These are phyloP conservation scores for Nicotiana rustica DNA, from an alignment of 305 asterid species.

Conservation along the genomic window DNA sequence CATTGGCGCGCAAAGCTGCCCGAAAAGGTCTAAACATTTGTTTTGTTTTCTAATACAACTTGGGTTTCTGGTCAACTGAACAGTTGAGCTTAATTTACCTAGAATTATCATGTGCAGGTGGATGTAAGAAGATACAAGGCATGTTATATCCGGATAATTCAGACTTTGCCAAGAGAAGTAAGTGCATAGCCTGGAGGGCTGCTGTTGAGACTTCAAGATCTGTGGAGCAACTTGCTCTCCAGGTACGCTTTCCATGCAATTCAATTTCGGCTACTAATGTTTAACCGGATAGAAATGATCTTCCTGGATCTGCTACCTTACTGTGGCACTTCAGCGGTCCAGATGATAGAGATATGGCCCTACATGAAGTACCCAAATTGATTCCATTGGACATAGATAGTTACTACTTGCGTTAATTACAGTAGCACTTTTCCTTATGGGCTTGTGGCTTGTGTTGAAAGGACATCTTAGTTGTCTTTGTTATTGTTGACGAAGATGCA, in stretches of 20 bases:
- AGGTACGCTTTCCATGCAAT: slow-evolving; percentile 55
- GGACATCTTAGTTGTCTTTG: slow-evolving; percentile 24
- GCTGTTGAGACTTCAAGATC: slow-evolving; percentile 82
- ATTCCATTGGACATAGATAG: slow-evolving; percentile 10
- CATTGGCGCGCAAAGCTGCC: slow-evolving; percentile 88
- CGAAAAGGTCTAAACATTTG: slow-evolving; percentile 72
- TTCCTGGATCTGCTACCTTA: slow-evolving; percentile 28
- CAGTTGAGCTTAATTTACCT: slow-evolving; percentile 43
- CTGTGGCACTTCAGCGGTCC: slow-evolving; percentile 6
- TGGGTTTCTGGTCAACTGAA: slow-evolving; percentile 37
- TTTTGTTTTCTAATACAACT: slow-evolving; percentile 35
- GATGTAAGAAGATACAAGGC: slow-evolving; percentile 80
- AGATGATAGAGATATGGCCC: slow-evolving; percentile 4
- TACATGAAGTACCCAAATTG: background rate
- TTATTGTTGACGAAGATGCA: slow-evolving; percentile 21
- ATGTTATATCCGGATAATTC: slow-evolving; percentile 83
- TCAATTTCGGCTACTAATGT: slow-evolving; percentile 29
- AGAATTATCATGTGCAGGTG: slow-evolving; percentile 62
- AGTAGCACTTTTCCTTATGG: background rate
- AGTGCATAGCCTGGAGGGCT: slow-evolving; percentile 84
- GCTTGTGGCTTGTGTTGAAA: slow-evolving; percentile 15
- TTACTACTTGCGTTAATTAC: slow-evolving; percentile 12
- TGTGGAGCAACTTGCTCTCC: slow-evolving; percentile 89
- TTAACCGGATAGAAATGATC: slow-evolving; percentile 28
- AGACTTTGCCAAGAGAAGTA: slow-evolving; percentile 77